These are phyloP conservation scores for Euphorbia tirucalli DNA, from an alignment of 345 rosid genomes.

Conservation along the genomic window DNA sequence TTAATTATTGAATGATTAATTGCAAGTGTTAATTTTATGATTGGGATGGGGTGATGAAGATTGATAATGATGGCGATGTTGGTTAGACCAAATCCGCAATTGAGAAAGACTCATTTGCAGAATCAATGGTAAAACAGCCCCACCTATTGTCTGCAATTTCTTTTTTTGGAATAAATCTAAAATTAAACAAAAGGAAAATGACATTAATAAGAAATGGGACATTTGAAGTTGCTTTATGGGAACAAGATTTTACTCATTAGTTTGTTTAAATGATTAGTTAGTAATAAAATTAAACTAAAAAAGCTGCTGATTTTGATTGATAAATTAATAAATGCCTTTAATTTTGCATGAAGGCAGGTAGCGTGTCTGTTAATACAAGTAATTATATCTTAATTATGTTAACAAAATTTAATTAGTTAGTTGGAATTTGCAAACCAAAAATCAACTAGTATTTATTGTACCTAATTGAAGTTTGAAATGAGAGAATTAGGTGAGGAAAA, in stretches of 20 bases:
- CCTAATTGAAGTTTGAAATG: no score
- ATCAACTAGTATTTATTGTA: no score
- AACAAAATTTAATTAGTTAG: no score
- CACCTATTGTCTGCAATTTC: no score
- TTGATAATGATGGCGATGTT: background rate
- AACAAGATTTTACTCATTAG: background rate
- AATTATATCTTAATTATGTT: background rate
- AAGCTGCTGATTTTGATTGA: background rate
- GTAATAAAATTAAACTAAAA: background rate
- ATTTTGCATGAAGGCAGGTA: no score
- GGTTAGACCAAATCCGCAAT: background rate
- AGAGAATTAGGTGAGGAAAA: background rate
- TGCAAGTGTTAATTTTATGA: background rate
- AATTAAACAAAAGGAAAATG: background rate
- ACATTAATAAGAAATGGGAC: background rate
- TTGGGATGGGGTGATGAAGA: background rate
- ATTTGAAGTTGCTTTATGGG: background rate
- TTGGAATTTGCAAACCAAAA: no score
- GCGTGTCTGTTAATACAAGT: slow-evolving; percentile 13
- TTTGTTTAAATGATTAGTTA: no score
- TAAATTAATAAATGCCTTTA: background rate
- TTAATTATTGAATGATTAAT: background rate
- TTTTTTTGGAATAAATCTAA: no score
- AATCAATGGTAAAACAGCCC: no score
- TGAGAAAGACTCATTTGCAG: background rate